Evolutionary conservation across 2,329 filamentous ascomycete species (phyloP).

Genomic region (Aspergillus melleus): DNA sequence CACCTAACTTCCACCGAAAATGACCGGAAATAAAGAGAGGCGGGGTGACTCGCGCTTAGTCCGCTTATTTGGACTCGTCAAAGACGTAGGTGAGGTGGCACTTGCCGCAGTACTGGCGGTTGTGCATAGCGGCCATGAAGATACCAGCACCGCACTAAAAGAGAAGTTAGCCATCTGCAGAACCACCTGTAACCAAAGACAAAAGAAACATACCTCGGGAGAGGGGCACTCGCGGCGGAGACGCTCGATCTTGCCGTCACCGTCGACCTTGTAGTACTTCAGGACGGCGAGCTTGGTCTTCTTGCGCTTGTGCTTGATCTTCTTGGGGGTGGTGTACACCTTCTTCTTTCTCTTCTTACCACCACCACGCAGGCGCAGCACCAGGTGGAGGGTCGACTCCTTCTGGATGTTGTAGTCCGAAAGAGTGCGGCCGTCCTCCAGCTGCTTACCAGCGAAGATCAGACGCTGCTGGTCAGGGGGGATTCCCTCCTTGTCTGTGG

Average conservation of each 20-base stretch:
- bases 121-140: slow-evolving; percentile 99
- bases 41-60: slow-evolving; percentile 14
- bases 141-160: slow-evolving; percentile 94
- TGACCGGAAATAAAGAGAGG: slow-evolving; percentile 17
- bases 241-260: slow-evolving; percentile 99
- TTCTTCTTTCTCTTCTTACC: slow-evolving; percentile 99
- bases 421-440: slow-evolving; percentile 98
- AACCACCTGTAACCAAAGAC: too few species aligned
- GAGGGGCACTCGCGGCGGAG: slow-evolving; percentile 95
- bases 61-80: slow-evolving; percentile 61
- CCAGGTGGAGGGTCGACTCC: slow-evolving; percentile 97
- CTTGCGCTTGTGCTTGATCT: slow-evolving; percentile 99
- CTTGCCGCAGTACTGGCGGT: slow-evolving; percentile 92
- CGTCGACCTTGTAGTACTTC: slow-evolving; percentile 99
- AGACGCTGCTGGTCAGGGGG: slow-evolving; percentile 98
- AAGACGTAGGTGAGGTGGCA: slow-evolving; percentile 73
- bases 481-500: slow-evolving; percentile 97
- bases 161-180: slow-evolving; percentile 39
- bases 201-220: slow-evolving; percentile 82
- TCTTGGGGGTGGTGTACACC: slow-evolving; percentile 99
- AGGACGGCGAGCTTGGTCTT: slow-evolving; percentile 99
- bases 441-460: slow-evolving; percentile 99
- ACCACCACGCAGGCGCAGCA: slow-evolving; percentile 97
- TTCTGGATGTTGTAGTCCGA: slow-evolving; percentile 99
- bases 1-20: slow-evolving; percentile 14